Evolutionary conservation across 2,329 filamentous ascomycete species (phyloP).

Genomic region (Pestalotiopsis sp.): DNA sequence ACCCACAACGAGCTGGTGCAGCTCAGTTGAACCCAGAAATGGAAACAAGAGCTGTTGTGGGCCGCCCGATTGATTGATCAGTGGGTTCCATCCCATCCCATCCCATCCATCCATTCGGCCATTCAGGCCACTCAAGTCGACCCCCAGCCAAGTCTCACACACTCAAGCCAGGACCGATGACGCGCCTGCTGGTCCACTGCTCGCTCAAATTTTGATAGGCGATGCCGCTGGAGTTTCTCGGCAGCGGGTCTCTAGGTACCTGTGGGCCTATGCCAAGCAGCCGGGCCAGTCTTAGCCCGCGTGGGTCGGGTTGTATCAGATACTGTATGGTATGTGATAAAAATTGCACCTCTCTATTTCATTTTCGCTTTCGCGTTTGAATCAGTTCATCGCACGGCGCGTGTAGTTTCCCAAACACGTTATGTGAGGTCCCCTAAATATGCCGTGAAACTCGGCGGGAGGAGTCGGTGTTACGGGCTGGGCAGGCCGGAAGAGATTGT

Average conservation of each 20-base stretch:
- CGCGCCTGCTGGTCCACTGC: constrained; percentile 9
- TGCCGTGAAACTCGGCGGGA: neutral
- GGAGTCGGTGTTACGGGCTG: neutral
- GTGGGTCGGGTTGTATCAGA: constrained; percentile 1
- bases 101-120: neutral
- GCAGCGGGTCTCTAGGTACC: neutral
- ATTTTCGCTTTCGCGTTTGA: neutral
- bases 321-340: constrained; percentile 3
- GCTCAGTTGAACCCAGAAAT: neutral
- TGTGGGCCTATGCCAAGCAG: neutral
- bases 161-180: neutral
- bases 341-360: neutral
- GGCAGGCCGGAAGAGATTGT: neutral
- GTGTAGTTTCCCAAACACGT: neutral
- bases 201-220: constrained; percentile 15
- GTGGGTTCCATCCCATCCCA: neutral
- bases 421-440: neutral
- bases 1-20: neutral
- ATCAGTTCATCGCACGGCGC: neutral
- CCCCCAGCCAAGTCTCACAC: neutral
- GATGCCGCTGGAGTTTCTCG: constrained; percentile 4
- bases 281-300: neutral
- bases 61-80: neutral
- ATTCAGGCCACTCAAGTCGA: neutral
- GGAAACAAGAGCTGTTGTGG: neutral